A percentile compares a stretch with the other conserved stretches of the same genome.
Conservation (phyloP, 768 basidiomycete species). For the Mycena maculata region DNA sequence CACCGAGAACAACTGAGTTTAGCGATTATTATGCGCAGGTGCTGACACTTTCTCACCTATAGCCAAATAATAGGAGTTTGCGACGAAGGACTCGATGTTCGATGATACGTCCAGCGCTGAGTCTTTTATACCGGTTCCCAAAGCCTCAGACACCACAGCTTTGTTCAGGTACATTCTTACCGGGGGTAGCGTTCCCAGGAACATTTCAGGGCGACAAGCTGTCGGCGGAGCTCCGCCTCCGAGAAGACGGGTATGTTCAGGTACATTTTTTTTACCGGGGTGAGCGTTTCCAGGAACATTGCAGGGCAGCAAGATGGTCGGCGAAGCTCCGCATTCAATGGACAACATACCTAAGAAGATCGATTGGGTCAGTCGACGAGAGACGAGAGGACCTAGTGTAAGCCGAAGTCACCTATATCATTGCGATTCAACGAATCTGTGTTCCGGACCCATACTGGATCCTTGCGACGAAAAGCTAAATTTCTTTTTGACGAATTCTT, state of each 20-base stretch:
- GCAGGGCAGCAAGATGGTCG: no score
- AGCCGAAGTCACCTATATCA: no score
- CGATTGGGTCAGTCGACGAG: no score
- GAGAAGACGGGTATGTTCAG: no score
- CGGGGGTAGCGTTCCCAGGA: background rate
- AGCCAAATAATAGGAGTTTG: background rate
- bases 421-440: no score
- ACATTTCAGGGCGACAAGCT: background rate
- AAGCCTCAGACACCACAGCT: background rate
- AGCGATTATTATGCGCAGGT: background rate
- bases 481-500: background rate
- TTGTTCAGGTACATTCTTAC: background rate
- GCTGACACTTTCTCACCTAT: background rate
- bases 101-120: background rate
- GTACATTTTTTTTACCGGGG: no score
- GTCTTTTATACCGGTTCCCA: background rate
- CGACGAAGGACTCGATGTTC: background rate
- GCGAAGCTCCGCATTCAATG: no score
- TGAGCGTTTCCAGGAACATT: no score
- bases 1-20: background rate
- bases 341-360: no score
- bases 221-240: background rate
- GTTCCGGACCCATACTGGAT: background rate
- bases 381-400: no score
- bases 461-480: background rate